Base-by-base conservation (phyloP, 2,329 filamentous ascomycete genomes). In the Didymella pinodella region DNA sequence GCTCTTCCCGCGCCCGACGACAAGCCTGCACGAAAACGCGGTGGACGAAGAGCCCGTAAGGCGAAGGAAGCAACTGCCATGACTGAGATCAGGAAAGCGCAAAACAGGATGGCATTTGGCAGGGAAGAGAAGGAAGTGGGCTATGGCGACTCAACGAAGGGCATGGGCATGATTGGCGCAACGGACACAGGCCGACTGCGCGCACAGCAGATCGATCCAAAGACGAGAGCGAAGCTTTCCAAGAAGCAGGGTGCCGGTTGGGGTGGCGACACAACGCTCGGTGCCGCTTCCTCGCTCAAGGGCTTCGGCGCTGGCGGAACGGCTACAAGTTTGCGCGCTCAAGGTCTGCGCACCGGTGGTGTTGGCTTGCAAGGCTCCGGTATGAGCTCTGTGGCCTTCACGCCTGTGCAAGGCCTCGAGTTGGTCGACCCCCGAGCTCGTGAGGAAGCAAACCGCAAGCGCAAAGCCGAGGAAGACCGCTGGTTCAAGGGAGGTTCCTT, bases 401-500 rank as follows among this genome's bases (percentile, higher is more conserved):
- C 93, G 2, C 93, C 94, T 1, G 92, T 96, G 16, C 95, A 98
- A 74, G 95, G 95, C 2, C 83, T 99, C 38, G 94, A 99, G 80
- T 85, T 99, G 12, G 93, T 98, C 7, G 94, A 98, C 75, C 95
- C 95, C 22, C 97, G 95, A 81, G 87, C 91, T 57, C 88, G 93
- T 67, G 91, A 92, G 7, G 93, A 97, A 80, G 85, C 96, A 75
- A 93, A 86, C 73, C 86, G 92, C 69, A 98, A 98, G 82, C 84
- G 93, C 64, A 96, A 97, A 76, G 93, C 92, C 0, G 95, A 98
- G 64, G 92, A 97, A 75, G 94, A 98, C 74, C 84, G 92, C 36
- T 99, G 93, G 90, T 99, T 99, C 82, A 96, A 95, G 78, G 91
- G 92, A 46, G 95, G 95, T n/a, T 93, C 92, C 0, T 99, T 99